phyloP scores from a whole-genome alignment of 1,139 yeast genomes.

The Pneumocystis sp. region DNA sequence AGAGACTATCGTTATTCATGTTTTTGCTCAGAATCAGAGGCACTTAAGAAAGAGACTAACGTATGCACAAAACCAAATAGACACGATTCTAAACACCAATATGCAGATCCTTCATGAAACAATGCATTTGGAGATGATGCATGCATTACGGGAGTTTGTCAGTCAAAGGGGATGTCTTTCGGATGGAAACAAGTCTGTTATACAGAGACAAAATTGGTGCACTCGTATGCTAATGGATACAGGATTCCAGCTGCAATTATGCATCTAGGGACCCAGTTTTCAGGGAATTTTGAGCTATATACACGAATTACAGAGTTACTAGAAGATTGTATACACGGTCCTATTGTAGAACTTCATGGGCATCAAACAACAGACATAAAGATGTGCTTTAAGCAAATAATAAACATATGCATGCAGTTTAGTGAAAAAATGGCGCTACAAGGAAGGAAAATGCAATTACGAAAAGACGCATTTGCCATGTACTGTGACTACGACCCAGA shows the following conservation, averaged over 20 bases:
- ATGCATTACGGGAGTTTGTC: neutral
- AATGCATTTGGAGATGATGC: neutral
- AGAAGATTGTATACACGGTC: neutral
- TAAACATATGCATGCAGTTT: neutral
- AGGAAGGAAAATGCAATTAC: neutral
- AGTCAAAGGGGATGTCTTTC: neutral
- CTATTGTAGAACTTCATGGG: neutral
- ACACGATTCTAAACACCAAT: neutral
- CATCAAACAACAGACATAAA: neutral
- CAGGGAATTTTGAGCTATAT: neutral
- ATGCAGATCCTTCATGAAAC: neutral
- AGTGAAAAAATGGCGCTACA: neutral
- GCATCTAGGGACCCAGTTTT: neutral
- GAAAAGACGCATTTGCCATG: neutral
- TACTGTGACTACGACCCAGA: neutral
- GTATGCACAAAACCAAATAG: neutral
- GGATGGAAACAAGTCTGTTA: neutral
- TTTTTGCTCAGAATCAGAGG: neutral
- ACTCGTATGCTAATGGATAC: neutral
- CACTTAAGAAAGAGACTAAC: neutral
- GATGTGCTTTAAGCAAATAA: neutral
- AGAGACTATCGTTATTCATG: neutral
- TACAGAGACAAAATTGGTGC: neutral
- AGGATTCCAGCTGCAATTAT: neutral
- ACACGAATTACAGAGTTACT: neutral